Percentiles rank a stretch among this genome's conserved stretches.
These are phyloP conservation scores for Scleromitrula shiraiana DNA, from an alignment of 2,329 filamentous ascomycete genomes.

Conservation along the genomic window DNA sequence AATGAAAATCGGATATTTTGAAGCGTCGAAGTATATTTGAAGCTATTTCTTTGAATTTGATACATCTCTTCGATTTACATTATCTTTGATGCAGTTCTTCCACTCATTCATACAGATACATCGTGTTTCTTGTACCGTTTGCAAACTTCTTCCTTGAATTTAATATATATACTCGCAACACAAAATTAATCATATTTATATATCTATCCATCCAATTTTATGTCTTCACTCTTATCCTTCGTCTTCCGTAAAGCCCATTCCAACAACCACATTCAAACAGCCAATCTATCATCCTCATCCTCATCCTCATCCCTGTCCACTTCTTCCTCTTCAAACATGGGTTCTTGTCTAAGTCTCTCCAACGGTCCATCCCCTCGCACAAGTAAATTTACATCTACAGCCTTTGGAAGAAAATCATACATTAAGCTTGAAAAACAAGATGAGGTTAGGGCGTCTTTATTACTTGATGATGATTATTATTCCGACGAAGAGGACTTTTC, in stretches of 20 bases:
- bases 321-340: background rate
- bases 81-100: too few relatives aligned
- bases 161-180: background rate
- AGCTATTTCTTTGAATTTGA: too few relatives aligned
- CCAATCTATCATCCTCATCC: background rate
- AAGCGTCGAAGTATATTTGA: too few relatives aligned
- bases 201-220: background rate
- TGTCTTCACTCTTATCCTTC: background rate
- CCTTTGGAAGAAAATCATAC: background rate
- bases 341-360: background rate
- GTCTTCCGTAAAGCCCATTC: background rate
- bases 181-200: background rate
- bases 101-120: too few relatives aligned
- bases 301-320: background rate
- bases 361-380: background rate
- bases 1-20: too few relatives aligned
- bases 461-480: background rate
- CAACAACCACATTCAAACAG: background rate
- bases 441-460: background rate
- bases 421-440: conserved; percentile 1
- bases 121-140: too few relatives aligned
- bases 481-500: conserved; percentile 3
- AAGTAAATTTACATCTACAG: conserved; percentile 2
- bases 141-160: too few relatives aligned
- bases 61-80: too few relatives aligned